Base-by-base conservation (phyloP, 2,329 filamentous ascomycete species). In the Apiospora arundinis region DNA sequence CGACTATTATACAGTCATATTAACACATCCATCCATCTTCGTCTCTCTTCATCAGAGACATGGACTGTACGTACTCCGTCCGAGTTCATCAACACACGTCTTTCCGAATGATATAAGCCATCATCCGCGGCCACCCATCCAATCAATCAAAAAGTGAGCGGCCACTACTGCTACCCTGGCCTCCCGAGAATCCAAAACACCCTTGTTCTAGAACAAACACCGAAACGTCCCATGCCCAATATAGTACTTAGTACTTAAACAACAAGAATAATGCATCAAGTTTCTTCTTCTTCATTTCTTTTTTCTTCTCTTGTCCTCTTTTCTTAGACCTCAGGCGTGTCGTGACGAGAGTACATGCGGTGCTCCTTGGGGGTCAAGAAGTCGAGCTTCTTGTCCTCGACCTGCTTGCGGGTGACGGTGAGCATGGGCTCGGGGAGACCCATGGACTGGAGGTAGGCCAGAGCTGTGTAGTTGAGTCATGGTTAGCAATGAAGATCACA, bases 401-500 rank as follows among this genome's bases (percentile, higher is more conserved):
- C 88, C 76, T 91, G 87, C 73, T 87, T 86, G 69, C 90, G 82
- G 2, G 89, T 91, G 3, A 85, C 86, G 1, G 83, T 81, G 63
- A 90, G 82, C 83, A 91, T 88, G 32, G 88, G 87, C 76, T 87
- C 85, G 0, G 90, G 89, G n/a, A 92, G 82, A 68, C 90, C 90
- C 90, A 92, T 92, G 6, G 88, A 90, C 77, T 90, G 87, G 68
- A 92, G 83, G 81, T 89, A 92, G 32, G 82, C 77, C 67, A 91
- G 86, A 70, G 88, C 88, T 90, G 71, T n/a, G 21, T 21, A 14
- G 4, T 68, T 44, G n/a, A n/a, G n/a, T n/a, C n/a, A n/a, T n/a
- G 48, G 67, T 73, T 69, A 73, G 72, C n/a, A 66, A 63, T 12
- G 9, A 40, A 14, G 2, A 21, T 5, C 63, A 2, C 9, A 21